Evolutionary conservation across 768 basidiomycete genomes (phyloP), one percentile per base, ranked within the genome.

Genomic region (Tricholoma flavovirens): DNA sequence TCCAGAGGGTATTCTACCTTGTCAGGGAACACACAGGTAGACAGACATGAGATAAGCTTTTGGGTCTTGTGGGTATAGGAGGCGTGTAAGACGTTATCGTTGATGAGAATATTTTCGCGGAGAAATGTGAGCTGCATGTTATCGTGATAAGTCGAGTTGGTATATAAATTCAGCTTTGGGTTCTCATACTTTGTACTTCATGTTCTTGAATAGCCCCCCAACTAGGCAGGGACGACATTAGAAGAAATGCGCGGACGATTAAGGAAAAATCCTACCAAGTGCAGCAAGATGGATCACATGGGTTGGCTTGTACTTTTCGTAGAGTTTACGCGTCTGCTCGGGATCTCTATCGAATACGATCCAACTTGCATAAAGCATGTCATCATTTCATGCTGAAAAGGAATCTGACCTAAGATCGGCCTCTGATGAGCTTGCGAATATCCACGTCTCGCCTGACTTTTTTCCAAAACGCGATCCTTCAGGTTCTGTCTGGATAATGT

Each of bases 271-370:
- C 84, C n/a, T 65, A 93, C 91, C 92, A 40, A 93, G 82, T 5
- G 95, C 94, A 33, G 94, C 95, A 46, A 97, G 83, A 74, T 98
- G 96, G 65, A 98, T 97, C 64, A 98, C 93, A 80, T 95, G 88
- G 0, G 92, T 96, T 0, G 96, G 94, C 66, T 90, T 87, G 74
- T 97, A 86, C 73, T 93, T 94, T 63, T 91, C 87, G 61, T 89
- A 97, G 65, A 95, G 70, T 66, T 77, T 78, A 64, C 77, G 73
- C 38, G 93, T 87, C 69, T 86, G 82, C 57, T 74, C 79, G 2
- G 80, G 72, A 68, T 93, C 84, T 64, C 94, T 94, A 62, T 43
- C 36, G 42, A 45, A 40, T 49, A 53, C 22, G 26, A 26, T 14
- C 24, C 45, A 30, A 49, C n/a, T 29, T 9, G 17, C 33, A 53